Conservation (phyloP, 345 rosid genomes). For the Euclidium syriacum region DNA sequence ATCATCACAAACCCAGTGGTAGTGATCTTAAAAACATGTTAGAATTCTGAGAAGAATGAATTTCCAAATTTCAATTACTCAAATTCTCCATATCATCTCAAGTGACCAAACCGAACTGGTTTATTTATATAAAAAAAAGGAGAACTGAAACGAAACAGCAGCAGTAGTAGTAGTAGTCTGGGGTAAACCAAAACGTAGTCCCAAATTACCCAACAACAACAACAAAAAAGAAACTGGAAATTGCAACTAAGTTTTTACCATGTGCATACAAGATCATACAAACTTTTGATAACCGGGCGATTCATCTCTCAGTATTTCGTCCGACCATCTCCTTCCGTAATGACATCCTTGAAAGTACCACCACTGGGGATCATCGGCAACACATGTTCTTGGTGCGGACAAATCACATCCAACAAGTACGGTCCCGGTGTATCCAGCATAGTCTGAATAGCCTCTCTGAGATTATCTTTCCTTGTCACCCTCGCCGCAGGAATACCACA, state of each 20-base stretch:
- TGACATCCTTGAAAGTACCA: constrained; percentile 82
- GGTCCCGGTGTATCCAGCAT: constrained; percentile 97
- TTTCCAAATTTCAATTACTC: neutral
- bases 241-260: constrained; percentile 16
- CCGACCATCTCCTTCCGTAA: constrained; percentile 92
- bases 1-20: no score
- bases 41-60: neutral
- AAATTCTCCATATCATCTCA: neutral
- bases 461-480: constrained; percentile 53
- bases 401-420: constrained; percentile 81
- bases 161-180: neutral
- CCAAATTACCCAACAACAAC: constrained; percentile 13
- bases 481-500: constrained; percentile 87
- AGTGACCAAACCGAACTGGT: constrained; percentile 5
- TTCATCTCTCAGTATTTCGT: constrained; percentile 32
- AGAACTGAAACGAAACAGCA: neutral
- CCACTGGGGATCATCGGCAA: constrained; percentile 97
- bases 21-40: neutral
- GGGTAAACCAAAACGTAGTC: constrained; percentile 5
- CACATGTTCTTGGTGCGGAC: constrained; percentile 96
- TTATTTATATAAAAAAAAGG: constrained; percentile 11
- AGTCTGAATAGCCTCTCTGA: constrained; percentile 67
- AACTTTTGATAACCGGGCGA: neutral
- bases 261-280: neutral
- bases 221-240: neutral